Conservation (phyloP, 345 rosid species). For the Rhodamnia argentea region DNA sequence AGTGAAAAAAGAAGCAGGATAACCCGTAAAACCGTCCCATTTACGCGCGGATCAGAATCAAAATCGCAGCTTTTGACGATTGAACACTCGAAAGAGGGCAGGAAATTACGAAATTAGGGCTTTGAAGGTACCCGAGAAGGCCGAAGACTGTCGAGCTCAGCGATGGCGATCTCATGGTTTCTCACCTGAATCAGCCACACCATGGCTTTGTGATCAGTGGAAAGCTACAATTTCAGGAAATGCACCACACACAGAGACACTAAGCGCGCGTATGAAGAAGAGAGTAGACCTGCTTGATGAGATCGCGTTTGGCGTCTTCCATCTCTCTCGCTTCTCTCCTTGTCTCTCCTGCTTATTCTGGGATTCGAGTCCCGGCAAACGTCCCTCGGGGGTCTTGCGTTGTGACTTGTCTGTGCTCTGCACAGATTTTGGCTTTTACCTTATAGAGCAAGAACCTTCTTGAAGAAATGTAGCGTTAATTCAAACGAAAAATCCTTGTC, state of each 20-base stretch:
- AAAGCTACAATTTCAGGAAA: background rate
- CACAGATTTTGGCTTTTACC: background rate
- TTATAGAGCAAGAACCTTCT: too few species aligned
- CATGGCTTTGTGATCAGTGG: background rate
- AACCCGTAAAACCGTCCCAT: background rate
- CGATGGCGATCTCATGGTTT: constrained; percentile 38
- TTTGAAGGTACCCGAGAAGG: constrained; percentile 17
- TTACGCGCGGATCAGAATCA: background rate
- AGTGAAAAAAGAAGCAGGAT: background rate
- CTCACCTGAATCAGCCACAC: constrained; percentile 9
- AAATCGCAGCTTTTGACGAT: background rate
- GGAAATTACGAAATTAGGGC: background rate
- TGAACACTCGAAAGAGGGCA: background rate
- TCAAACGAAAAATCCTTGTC: too few species aligned
- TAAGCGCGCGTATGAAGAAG: background rate
- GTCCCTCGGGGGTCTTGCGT: too few species aligned
- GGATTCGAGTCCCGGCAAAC: background rate
- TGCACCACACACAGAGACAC: background rate
- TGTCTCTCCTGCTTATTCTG: background rate
- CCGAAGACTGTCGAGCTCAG: constrained; percentile 27
- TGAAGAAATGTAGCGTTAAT: too few species aligned
- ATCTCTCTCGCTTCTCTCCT: background rate
- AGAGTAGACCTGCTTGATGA: background rate
- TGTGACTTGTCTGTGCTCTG: rapidly evolving
- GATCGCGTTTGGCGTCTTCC: background rate